Conservation (phyloP, 2,329 filamentous ascomycete species). For the Stagonosporopsis cucurbitacearum region DNA sequence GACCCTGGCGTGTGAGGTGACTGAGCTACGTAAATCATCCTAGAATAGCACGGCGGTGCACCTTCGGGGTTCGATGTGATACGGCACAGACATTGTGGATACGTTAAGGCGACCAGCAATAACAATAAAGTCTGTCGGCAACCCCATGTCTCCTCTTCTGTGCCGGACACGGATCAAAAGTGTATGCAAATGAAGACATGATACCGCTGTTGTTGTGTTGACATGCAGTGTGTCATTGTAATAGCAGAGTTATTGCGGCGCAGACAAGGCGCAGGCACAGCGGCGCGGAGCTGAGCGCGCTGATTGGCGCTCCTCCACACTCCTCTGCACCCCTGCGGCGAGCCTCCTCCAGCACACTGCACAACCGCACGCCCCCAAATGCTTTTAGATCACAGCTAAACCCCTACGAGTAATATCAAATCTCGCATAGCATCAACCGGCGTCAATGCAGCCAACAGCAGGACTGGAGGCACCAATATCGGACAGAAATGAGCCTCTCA, state of each 20-base stretch:
- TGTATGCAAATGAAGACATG: neutral
- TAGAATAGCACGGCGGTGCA: slow-evolving; percentile 3
- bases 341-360: neutral
- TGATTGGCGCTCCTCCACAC: neutral
- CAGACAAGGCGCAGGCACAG: neutral
- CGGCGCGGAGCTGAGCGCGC: neutral
- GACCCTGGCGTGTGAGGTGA: neutral
- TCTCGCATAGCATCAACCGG: neutral
- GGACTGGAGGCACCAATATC: slow-evolving; percentile 1
- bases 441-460: neutral
- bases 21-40: slow-evolving; percentile 1
- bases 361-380: slow-evolving; percentile 1
- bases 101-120: slow-evolving; percentile 4
- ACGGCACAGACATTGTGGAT: slow-evolving; percentile 8
- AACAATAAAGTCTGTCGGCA: neutral
- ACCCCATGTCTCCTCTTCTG: neutral
- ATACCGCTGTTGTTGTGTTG: neutral
- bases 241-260: neutral
- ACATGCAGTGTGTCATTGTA: neutral
- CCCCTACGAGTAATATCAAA: neutral
- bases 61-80: slow-evolving; percentile 12
- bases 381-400: neutral
- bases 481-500: slow-evolving; percentile 7
- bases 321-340: neutral
- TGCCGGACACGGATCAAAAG: neutral